These are phyloP conservation scores for Lactarius quietus DNA, from an alignment of 768 basidiomycete genomes.

Conservation along the genomic window DNA sequence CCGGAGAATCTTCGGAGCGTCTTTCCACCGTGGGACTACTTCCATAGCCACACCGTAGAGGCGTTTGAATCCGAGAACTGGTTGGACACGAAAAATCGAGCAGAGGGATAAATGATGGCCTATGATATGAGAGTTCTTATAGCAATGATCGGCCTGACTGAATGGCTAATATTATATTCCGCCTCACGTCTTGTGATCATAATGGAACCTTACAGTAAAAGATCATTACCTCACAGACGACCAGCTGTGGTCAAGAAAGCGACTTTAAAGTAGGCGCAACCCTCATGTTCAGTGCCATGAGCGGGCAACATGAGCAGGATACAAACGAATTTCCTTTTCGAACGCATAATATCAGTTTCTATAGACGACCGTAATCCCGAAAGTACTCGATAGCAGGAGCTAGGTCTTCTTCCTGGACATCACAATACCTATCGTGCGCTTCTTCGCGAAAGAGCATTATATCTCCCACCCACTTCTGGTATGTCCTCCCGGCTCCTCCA, in stretches of 20 bases:
- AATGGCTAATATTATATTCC: neutral
- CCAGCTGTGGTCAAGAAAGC: too few relatives aligned
- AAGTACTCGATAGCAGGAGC: constrained; percentile 21
- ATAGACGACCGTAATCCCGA: constrained; percentile 22
- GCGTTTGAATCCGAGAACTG: constrained; percentile 21
- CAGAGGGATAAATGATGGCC: neutral
- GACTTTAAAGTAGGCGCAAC: too few relatives aligned
- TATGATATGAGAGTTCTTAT: neutral
- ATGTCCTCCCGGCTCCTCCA: constrained; percentile 6
- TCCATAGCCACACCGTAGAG: constrained; percentile 13
- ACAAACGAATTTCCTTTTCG: too few relatives aligned
- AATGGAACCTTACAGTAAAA: too few relatives aligned
- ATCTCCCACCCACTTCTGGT: constrained; percentile 20
- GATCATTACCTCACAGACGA: neutral
- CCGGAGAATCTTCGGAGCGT: constrained; percentile 54
- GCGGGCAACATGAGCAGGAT: too few relatives aligned
- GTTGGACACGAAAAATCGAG: neutral
- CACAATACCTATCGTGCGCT: constrained; percentile 19
- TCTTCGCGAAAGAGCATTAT: constrained; percentile 23
- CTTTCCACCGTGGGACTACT: constrained; percentile 55
- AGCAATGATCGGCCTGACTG: neutral
- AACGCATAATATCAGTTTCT: neutral
- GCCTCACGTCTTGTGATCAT: too few relatives aligned
- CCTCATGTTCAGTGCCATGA: too few relatives aligned
- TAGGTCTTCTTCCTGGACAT: constrained; percentile 19